Conservation (phyloP, 306 rosid genomes). For the Boehmeria nivea region DNA sequence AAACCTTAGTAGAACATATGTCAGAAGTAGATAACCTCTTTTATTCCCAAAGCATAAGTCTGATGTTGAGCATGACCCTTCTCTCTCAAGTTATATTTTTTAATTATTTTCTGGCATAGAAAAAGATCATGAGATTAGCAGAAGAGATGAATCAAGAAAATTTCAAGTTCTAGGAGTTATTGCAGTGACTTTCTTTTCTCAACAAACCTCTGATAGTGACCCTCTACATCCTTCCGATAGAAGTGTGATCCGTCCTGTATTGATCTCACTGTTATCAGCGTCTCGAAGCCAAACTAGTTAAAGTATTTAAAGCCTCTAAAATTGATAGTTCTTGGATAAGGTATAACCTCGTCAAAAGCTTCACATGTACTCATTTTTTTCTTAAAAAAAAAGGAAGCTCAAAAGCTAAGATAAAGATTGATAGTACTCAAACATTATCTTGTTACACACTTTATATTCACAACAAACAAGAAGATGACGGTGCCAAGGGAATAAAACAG, state of each 20-base stretch:
- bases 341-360: too few species aligned
- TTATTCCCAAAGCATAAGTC: slow-evolving; percentile 93
- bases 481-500: too few species aligned
- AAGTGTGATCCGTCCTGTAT: slow-evolving; percentile 68
- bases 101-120: slow-evolving; percentile 49
- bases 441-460: too few species aligned
- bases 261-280: slow-evolving; percentile 16
- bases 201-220: slow-evolving; percentile 83
- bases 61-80: slow-evolving; percentile 80
- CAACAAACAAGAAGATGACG: too few species aligned
- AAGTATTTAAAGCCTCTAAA: neutral
- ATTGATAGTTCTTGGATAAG: too few species aligned
- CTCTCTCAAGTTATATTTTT: slow-evolving; percentile 69
- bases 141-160: slow-evolving; percentile 15
- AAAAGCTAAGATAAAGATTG: too few species aligned
- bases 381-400: too few species aligned
- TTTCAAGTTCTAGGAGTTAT: slow-evolving; percentile 6
- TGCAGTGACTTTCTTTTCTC: slow-evolving; percentile 2
- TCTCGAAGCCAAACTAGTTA: neutral
- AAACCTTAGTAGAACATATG: neutral
- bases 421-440: too few species aligned
- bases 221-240: slow-evolving; percentile 97
- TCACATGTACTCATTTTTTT: too few species aligned
- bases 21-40: slow-evolving; percentile 47
- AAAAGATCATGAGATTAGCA: slow-evolving; percentile 8